Conservation (phyloP, 768 basidiomycete genomes). For the Termitomyces sp. region DNA sequence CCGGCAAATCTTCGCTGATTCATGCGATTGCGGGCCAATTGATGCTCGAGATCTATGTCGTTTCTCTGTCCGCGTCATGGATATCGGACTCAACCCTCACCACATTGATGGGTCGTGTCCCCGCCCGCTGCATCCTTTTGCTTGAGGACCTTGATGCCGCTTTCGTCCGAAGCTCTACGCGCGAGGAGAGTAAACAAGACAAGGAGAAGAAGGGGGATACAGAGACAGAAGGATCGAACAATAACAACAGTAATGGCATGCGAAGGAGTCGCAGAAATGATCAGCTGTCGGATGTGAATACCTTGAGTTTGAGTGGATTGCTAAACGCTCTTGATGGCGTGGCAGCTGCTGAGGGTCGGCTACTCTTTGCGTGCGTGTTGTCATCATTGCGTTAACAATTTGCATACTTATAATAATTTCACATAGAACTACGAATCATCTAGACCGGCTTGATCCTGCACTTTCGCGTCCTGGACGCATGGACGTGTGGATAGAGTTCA, state of each 20-base stretch:
- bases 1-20: slow-evolving; percentile 82
- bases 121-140: slow-evolving; percentile 78
- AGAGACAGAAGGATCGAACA: slow-evolving; percentile 17
- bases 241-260: slow-evolving; percentile 12
- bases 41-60: slow-evolving; percentile 87
- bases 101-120: slow-evolving; percentile 82
- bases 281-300: slow-evolving; percentile 71
- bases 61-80: slow-evolving; percentile 82
- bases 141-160: slow-evolving; percentile 91
- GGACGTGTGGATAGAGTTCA: slow-evolving; percentile 93
- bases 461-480: slow-evolving; percentile 88
- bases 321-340: slow-evolving; percentile 85
- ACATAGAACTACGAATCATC: slow-evolving; percentile 77
- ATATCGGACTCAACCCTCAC: slow-evolving; percentile 84
- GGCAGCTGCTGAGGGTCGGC: slow-evolving; percentile 79
- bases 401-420: neutral
- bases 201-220: slow-evolving; percentile 26
- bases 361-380: slow-evolving; percentile 85
- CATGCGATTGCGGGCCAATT: slow-evolving; percentile 86
- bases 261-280: slow-evolving; percentile 39
- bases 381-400: neutral
- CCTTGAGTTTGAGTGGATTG: slow-evolving; percentile 73
- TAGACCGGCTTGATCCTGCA: slow-evolving; percentile 87
- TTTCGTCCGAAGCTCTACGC: slow-evolving; percentile 69
- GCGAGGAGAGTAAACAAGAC: slow-evolving; percentile 44